Percentiles rank a stretch among this genome's conserved stretches.
These are phyloP conservation scores for Geosmithia putterillii DNA, from an alignment of 2,329 filamentous ascomycete genomes.

Conservation along the genomic window DNA sequence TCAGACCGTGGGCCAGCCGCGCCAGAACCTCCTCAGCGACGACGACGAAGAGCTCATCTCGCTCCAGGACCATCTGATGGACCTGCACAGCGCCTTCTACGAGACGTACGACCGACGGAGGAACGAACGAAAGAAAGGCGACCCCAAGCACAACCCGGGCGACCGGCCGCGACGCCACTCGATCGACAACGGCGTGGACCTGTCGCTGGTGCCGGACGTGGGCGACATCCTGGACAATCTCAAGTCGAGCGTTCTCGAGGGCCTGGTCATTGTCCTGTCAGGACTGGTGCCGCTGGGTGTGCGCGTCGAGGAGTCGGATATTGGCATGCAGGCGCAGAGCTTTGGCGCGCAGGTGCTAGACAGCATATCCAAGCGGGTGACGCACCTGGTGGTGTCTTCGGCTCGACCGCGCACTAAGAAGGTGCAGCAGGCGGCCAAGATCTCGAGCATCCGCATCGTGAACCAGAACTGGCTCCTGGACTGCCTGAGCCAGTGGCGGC, in stretches of 20 bases:
- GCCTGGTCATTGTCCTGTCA: conserved; percentile 73
- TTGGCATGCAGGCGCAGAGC: conserved; percentile 72
- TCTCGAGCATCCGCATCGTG: conserved; percentile 78
- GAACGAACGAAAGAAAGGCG: conserved; percentile 18
- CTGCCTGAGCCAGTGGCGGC: conserved; percentile 73
- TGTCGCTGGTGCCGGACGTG: conserved; percentile 62
- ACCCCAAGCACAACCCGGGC: conserved; percentile 20
- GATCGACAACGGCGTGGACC: conserved; percentile 28
- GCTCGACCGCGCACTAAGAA: conserved; percentile 74
- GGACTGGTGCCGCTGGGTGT: conserved; percentile 78
- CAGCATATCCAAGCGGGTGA: conserved; percentile 49
- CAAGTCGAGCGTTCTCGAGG: conserved; percentile 64
- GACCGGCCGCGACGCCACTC: conserved; percentile 15
- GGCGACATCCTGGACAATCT: conserved; percentile 73
- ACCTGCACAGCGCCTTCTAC: conserved; percentile 71
- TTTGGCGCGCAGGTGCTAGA: conserved; percentile 62
- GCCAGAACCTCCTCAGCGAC: conserved; percentile 73
- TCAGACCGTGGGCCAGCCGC: conserved; percentile 14
- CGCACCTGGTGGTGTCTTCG: conserved; percentile 62
- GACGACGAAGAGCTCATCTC: conserved; percentile 73
- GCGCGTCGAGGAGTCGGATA: conserved; percentile 70
- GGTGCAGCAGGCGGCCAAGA: conserved; percentile 72
- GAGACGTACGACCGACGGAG: conserved; percentile 59
- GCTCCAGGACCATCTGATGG: conserved; percentile 63
- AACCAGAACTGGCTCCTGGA: conserved; percentile 82